Evolutionary conservation across 306 rosid species (phyloP).

Genomic region (Cotoneaster glaucophyllus): DNA sequence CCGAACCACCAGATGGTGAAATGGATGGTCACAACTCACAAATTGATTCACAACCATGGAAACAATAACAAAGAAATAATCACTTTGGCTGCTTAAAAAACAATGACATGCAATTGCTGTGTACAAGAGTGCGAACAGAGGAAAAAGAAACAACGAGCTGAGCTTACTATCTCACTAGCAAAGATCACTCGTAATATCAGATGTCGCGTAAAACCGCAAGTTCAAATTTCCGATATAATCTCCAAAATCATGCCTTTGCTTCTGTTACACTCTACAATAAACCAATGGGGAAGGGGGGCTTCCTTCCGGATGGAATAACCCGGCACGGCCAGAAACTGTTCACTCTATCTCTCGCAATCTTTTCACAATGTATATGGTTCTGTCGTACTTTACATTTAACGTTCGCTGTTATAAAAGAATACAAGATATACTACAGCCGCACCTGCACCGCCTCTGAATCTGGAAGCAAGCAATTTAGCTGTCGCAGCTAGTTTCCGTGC

Average conservation of each 20-base stretch:
- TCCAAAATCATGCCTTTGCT: background rate
- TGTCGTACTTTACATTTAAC: conserved; percentile 35
- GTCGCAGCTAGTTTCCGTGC: conserved; percentile 19
- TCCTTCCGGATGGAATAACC: background rate
- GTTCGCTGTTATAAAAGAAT: conserved; percentile 11
- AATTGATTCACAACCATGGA: background rate
- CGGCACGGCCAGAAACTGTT: background rate
- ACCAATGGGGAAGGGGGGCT: background rate
- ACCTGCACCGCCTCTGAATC: conserved; percentile 19
- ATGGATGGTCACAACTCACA: background rate
- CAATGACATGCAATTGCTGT: background rate
- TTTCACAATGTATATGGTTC: conserved; percentile 13
- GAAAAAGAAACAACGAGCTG: background rate
- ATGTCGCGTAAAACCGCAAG: background rate
- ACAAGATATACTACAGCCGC: conserved; percentile 28
- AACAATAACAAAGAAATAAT: background rate
- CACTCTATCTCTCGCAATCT: background rate
- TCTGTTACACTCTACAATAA: conserved; percentile 5
- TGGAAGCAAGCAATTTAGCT: conserved; percentile 22
- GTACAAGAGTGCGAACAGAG: background rate
- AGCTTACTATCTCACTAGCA: background rate
- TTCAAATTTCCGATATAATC: background rate
- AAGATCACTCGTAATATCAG: background rate
- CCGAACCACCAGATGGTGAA: background rate
- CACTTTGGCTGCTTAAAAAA: background rate